A percentile compares a stretch with the other conserved stretches of the same genome.
Evolutionary conservation across 1,284 basidiomycete genomes (phyloP).

Genomic region (Ganoderma sinense): DNA sequence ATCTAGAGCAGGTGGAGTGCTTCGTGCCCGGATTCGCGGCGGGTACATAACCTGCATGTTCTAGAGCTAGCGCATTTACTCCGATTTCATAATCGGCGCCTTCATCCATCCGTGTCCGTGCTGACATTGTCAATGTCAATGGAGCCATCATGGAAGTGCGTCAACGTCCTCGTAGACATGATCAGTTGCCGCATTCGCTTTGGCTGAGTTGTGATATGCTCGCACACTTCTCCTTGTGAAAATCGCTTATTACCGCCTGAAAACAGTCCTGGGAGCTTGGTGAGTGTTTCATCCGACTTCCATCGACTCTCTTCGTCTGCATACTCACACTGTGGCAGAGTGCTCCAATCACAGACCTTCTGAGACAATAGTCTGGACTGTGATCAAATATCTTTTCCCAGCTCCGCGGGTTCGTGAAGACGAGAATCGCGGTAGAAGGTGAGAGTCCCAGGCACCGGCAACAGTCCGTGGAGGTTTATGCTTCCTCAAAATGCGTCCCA

Average conservation of each 20-base stretch:
- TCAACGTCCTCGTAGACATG: background rate
- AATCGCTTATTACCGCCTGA: background rate
- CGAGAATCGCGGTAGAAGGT: background rate
- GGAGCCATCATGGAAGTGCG: background rate
- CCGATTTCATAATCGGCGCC: background rate
- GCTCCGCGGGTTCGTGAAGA: background rate
- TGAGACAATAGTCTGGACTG: background rate
- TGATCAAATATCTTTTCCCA: background rate
- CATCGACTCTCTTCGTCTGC: background rate
- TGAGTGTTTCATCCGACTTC: conserved; percentile 6
- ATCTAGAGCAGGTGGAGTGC: background rate
- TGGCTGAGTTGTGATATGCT: background rate
- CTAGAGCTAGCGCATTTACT: background rate
- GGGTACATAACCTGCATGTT: background rate
- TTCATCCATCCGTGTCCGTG: background rate
- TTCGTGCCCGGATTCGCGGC: background rate
- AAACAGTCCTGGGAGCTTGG: background rate
- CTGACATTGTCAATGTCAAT: background rate
- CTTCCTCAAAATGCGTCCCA: conserved; percentile 13
- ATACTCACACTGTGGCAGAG: background rate
- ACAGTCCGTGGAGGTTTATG: background rate
- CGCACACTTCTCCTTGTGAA: background rate
- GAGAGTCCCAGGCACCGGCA: conserved; percentile 10
- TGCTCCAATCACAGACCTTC: background rate
- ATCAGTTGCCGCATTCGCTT: background rate